Conservation (phyloP, 1,284 basidiomycete genomes). For the Leccinum pachyderme region DNA sequence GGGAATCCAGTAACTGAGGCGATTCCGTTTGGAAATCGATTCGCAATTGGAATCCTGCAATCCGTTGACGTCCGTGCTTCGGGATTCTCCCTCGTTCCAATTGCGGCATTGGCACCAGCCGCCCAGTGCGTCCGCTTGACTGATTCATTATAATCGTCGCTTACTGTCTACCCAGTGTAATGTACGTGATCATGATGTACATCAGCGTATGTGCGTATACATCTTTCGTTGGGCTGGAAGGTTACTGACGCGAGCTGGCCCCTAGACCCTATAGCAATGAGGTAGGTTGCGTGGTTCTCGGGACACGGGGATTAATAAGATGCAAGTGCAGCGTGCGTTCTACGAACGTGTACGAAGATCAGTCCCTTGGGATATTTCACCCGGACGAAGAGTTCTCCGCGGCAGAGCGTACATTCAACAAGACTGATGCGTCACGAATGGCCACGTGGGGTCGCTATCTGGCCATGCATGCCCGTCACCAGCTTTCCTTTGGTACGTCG, state of each 20-base stretch:
- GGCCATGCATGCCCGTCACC: constrained; percentile 77
- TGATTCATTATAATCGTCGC: background rate
- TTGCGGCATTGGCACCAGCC: constrained; percentile 77
- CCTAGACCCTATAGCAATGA: constrained; percentile 71
- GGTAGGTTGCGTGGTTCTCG: constrained; percentile 37
- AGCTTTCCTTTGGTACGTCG: constrained; percentile 79
- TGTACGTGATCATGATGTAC: constrained; percentile 91
- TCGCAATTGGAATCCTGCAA: constrained; percentile 68
- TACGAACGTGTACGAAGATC: constrained; percentile 98
- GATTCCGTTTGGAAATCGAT: constrained; percentile 69
- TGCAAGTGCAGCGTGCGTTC: constrained; percentile 69
- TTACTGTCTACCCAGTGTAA: constrained; percentile 48
- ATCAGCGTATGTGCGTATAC: constrained; percentile 63
- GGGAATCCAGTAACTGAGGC: constrained; percentile 70
- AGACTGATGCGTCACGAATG: constrained; percentile 45
- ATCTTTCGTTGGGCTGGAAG: constrained; percentile 1
- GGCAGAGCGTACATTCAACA: constrained; percentile 48
- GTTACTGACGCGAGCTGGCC: constrained; percentile 7
- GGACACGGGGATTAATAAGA: background rate
- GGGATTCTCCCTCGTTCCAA: constrained; percentile 77
- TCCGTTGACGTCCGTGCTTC: constrained; percentile 83
- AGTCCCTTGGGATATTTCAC: constrained; percentile 74
- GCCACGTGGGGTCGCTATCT: constrained; percentile 77
- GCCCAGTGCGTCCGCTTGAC: constrained; percentile 61
- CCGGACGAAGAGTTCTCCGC: constrained; percentile 47